phyloP scores from a whole-genome alignment of 441 rosid species.

The Sinapis alba region DNA sequence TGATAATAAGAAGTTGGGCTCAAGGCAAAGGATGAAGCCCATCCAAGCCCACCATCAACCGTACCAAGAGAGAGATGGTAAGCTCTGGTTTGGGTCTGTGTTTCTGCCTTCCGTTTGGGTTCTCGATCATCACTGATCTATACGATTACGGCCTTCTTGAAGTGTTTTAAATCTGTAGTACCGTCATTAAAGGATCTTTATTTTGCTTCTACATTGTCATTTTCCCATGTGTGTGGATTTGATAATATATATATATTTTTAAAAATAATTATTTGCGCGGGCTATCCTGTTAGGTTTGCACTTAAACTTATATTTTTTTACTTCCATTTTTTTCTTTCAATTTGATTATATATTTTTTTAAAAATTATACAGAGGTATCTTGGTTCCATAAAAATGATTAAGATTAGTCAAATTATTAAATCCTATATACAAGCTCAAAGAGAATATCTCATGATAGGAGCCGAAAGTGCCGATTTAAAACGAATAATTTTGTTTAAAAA shows the following conservation, averaged over 20 bases:
- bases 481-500: not conserved
- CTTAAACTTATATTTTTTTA: not conserved
- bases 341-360: not conserved
- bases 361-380: too few relatives aligned
- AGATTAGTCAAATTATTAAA: too few relatives aligned
- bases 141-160: not conserved
- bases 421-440: not conserved
- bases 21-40: not conserved
- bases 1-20: not conserved
- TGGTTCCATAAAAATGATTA: too few relatives aligned
- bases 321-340: not conserved
- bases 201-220: not conserved
- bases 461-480: not conserved
- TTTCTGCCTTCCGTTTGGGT: slow-evolving; percentile 56
- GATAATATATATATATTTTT: too few relatives aligned
- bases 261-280: too few relatives aligned
- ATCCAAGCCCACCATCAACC: not conserved
- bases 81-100: slow-evolving; percentile 68
- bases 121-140: slow-evolving; percentile 26
- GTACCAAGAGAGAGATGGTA: slow-evolving; percentile 65
- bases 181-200: not conserved
- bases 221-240: slow-evolving; percentile 7
- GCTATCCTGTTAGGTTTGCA: too few relatives aligned
- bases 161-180: not conserved
- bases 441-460: not conserved